Base-by-base conservation (phyloP, 129 eudicot species). In the Escallonia herrerae region DNA sequence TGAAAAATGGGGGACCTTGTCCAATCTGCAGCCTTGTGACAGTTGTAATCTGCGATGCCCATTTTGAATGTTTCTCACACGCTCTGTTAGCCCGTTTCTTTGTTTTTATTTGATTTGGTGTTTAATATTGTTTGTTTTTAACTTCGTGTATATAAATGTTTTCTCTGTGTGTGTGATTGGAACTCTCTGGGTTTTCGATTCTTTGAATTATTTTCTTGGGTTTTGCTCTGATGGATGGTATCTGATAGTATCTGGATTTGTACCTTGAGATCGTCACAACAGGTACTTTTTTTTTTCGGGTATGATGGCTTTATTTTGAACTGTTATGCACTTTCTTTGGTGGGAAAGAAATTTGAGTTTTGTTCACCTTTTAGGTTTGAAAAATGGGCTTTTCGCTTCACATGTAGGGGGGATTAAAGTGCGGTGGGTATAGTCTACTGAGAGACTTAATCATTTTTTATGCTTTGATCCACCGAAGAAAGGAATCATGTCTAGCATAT, bases 61-160 rank as follows among this genome's bases (percentile, higher is more conserved):
- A 67, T 70, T 80, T 80, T 75, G 77, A 75, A 75, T 62, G 8
- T 62, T 80, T 80, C 77, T 71, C 62, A 80, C 80, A 71, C 77
- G 80, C 66, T 74, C 60, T 70, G 59, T 39, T 57, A 74, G 71
- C 73, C 33, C 64, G 84, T 72, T 66, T 56, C 70, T 40, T 74
- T 74, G 72, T 65, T 60, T 74, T 56, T 46, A 10, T 38, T 70
- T 40, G 33, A 43, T 8, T 54, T 65, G 37, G 13, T 43, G 44
- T 57, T 2, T 11, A 15, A 46, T 45, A 6, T 15, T 61, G 10
- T 11, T 7, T 57, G 57, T 41, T 14, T 42, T 5, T 47, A 40
- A 43, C 48, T 55, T 12, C 42, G 46, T 14, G 1, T 43, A 50
- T 61, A 14, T n/a, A 54, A 41, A 50, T 56, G 14, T 40, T 71